Evolutionary conservation across 192 early-diverging fungal genomes (phyloP).

Genomic region (Coemansia reversa): DNA sequence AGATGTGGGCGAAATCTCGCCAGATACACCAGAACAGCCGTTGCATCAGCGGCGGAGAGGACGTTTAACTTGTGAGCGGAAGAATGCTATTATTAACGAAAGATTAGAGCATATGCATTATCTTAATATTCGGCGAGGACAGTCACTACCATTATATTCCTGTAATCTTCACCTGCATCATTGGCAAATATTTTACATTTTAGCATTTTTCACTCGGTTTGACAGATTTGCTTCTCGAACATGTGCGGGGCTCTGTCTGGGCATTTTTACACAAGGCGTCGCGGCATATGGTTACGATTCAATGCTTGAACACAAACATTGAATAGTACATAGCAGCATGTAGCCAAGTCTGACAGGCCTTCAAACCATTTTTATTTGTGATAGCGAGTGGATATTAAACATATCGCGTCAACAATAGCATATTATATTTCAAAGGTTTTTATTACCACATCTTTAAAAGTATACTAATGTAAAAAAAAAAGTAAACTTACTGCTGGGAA

Average conservation of each 20-base stretch:
- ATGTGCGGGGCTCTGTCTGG: slow-evolving; percentile 68
- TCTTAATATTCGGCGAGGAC: slow-evolving; percentile 21
- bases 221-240: slow-evolving; percentile 65
- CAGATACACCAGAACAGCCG: slow-evolving; percentile 33
- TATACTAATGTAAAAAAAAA: not conserved
- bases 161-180: slow-evolving; percentile 71
- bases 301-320: slow-evolving; percentile 45
- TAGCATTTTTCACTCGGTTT: slow-evolving; percentile 80
- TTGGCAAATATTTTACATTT: slow-evolving; percentile 80
- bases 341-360: too few relatives aligned
- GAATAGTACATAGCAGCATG: too few relatives aligned
- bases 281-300: slow-evolving; percentile 62
- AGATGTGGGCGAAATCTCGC: not conserved
- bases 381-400: not conserved
- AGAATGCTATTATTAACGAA: slow-evolving; percentile 18
- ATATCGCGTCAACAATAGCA: too few relatives aligned
- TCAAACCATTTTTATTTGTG: too few relatives aligned
- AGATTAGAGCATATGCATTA: slow-evolving; percentile 26
- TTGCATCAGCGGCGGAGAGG: slow-evolving; percentile 6
- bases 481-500: not conserved
- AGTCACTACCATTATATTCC: slow-evolving; percentile 21
- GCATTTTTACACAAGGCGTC: slow-evolving; percentile 72
- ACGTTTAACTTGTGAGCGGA: slow-evolving; percentile 24
- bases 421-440: too few relatives aligned
- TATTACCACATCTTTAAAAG: too few relatives aligned